Conservation (phyloP, 2,329 filamentous ascomycete species). For the Beauveria scarabaeidicola region DNA sequence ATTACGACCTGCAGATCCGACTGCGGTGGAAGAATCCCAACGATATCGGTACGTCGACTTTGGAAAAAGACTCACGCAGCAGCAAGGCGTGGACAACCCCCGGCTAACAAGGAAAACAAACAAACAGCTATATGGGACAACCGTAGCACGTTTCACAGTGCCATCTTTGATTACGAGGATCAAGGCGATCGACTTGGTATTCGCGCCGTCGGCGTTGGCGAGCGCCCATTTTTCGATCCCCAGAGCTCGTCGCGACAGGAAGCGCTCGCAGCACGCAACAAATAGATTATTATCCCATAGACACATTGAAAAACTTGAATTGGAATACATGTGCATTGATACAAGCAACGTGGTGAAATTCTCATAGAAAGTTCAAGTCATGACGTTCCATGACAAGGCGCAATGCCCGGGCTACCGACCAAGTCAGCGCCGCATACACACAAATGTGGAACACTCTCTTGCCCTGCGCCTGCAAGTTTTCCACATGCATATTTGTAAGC, state of each 20-base stretch:
- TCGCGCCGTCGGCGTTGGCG: conserved; percentile 43
- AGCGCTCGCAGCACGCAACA: neutral
- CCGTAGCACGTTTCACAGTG: conserved; percentile 45
- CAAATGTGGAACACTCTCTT: conserved; percentile 5
- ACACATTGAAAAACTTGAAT: neutral
- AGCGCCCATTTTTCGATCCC: conserved; percentile 45
- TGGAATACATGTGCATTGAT: too few relatives aligned
- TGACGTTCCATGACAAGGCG: neutral
- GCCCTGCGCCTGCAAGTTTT: neutral
- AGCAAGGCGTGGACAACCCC: neutral
- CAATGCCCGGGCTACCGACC: neutral
- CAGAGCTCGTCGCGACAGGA: conserved; percentile 21
- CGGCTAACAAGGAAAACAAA: conserved; percentile 12
- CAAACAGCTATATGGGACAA: conserved; percentile 52
- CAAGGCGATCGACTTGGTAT: conserved; percentile 40
- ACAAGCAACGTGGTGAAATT: neutral
- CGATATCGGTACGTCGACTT: conserved; percentile 27
- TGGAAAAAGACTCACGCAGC: neutral
- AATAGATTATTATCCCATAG: neutral
- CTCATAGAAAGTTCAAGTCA: neutral
- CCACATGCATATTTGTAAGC: neutral
- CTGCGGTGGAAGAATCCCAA: conserved; percentile 34
- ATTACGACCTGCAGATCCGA: conserved; percentile 48
- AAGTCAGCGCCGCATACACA: neutral
- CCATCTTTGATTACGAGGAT: conserved; percentile 42